Conservation (phyloP, 148 eudicot genomes). For the Drosera capensis region DNA sequence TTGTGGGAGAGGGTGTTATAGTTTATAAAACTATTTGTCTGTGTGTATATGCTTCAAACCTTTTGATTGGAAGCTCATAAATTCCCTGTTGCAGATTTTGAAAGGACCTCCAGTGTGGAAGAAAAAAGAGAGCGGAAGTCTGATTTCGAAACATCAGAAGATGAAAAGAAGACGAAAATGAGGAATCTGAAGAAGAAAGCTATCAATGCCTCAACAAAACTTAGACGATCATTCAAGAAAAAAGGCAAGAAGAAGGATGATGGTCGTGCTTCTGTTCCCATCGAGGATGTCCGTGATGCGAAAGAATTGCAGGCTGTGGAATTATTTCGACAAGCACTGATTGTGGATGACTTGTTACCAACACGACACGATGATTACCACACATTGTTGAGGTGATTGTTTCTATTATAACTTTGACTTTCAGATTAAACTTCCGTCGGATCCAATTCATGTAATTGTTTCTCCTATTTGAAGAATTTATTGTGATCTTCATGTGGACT, state of each 20-base stretch:
- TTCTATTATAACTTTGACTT: neutral
- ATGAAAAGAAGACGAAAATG: slow-evolving; percentile 24
- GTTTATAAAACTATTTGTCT: no score
- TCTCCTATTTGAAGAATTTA: no score
- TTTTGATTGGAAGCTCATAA: neutral
- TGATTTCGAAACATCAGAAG: slow-evolving; percentile 27
- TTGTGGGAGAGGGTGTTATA: no score
- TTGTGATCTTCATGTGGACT: no score
- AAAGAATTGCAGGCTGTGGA: slow-evolving; percentile 64
- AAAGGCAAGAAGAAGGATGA: slow-evolving; percentile 28
- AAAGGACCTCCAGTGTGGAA: slow-evolving; percentile 15
- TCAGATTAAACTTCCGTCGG: neutral
- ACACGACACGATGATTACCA: slow-evolving; percentile 55
- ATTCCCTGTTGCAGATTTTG: slow-evolving; percentile 17
- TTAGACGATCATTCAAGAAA: slow-evolving; percentile 26
- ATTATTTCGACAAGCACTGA: slow-evolving; percentile 46
- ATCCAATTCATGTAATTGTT: neutral
- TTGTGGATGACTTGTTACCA: slow-evolving; percentile 59
- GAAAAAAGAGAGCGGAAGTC: slow-evolving; percentile 27
- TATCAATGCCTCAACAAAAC: slow-evolving; percentile 28
- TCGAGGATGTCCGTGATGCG: slow-evolving; percentile 44
- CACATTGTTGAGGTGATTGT: slow-evolving; percentile 53
- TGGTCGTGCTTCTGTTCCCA: slow-evolving; percentile 11
- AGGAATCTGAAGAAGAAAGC: slow-evolving; percentile 43
- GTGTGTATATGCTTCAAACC: no score